A percentile compares a stretch with the other conserved stretches of the same genome.
Conservation (phyloP, 306 rosid species). For the Pachyrhizus erosus region DNA sequence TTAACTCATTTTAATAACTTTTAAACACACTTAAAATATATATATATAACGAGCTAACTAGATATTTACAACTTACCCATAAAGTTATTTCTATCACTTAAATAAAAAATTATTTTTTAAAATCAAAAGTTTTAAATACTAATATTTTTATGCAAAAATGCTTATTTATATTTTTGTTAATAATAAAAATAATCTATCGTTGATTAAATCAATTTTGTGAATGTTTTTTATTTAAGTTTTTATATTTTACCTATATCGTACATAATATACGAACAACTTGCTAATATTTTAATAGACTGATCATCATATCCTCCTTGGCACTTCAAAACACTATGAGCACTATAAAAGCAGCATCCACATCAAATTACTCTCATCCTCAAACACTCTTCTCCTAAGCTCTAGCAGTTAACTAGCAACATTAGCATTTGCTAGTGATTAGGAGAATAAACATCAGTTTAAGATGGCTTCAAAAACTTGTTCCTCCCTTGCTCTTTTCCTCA, state of each 20-base stretch:
- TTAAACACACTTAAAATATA: no score
- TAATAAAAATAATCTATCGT: no score
- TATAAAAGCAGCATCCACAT: slow-evolving; percentile 31
- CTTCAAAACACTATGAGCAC: neutral
- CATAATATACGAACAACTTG: neutral
- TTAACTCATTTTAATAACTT: no score
- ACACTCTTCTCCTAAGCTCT: slow-evolving; percentile 2
- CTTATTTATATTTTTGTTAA: neutral
- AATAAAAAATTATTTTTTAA: neutral
- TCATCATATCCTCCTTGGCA: neutral
- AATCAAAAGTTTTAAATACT: neutral
- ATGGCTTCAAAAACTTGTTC: slow-evolving; percentile 69
- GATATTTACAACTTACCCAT: neutral
- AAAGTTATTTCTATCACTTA: neutral
- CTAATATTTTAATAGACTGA: neutral
- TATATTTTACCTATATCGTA: neutral
- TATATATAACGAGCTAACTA: no score
- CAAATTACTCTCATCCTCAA: slow-evolving; percentile 22
- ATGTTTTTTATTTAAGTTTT: no score
- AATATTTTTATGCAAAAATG: no score
- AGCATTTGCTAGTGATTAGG: neutral
- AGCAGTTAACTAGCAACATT: neutral
- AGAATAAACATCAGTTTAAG: neutral
- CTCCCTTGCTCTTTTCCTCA: slow-evolving; percentile 65
- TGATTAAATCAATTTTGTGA: no score